These are phyloP conservation scores for Leccinum pellstonianum DNA, from an alignment of 768 basidiomycete species.

Conservation along the genomic window DNA sequence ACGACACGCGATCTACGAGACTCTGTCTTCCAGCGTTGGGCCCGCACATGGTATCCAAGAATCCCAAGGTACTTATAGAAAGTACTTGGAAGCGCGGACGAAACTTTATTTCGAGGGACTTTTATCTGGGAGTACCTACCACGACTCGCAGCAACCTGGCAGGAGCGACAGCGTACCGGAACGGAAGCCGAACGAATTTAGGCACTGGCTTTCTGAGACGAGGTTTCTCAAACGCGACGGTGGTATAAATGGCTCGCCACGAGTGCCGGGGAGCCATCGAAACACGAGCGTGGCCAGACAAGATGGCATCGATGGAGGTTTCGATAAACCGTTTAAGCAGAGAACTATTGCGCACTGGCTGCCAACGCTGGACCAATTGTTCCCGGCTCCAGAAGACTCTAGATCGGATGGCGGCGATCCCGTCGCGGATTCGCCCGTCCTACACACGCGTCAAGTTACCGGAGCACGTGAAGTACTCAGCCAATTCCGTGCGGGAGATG, in stretches of 20 bases:
- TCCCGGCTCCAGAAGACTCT: conserved; percentile 14
- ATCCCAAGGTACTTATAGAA: conserved; percentile 50
- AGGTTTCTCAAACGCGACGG: conserved; percentile 24
- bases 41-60: conserved; percentile 47
- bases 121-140: conserved; percentile 18
- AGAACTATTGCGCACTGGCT: conserved; percentile 8
- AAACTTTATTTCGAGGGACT: conserved; percentile 49
- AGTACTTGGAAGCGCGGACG: conserved; percentile 49
- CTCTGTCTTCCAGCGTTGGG: conserved; percentile 49
- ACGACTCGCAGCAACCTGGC: conserved; percentile 12
- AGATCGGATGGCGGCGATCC: conserved; percentile 3
- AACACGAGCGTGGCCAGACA: conserved; percentile 14
- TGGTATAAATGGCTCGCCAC: conserved; percentile 12
- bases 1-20: conserved; percentile 50
- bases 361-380: conserved; percentile 28
- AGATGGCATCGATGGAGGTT: conserved; percentile 5
- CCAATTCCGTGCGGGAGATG: conserved; percentile 15
- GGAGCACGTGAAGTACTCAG: conserved; percentile 10
- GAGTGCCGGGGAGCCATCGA: conserved; percentile 11
- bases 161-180: conserved; percentile 12
- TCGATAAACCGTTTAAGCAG: conserved; percentile 9
- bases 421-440: conserved; percentile 30
- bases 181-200: conserved; percentile 27
- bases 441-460: conserved; percentile 16
- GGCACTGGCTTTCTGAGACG: conserved; percentile 33